Evolutionary conservation across 805 yeast genomes (phyloP).

Genomic region (Ogataea populi-albae): DNA sequence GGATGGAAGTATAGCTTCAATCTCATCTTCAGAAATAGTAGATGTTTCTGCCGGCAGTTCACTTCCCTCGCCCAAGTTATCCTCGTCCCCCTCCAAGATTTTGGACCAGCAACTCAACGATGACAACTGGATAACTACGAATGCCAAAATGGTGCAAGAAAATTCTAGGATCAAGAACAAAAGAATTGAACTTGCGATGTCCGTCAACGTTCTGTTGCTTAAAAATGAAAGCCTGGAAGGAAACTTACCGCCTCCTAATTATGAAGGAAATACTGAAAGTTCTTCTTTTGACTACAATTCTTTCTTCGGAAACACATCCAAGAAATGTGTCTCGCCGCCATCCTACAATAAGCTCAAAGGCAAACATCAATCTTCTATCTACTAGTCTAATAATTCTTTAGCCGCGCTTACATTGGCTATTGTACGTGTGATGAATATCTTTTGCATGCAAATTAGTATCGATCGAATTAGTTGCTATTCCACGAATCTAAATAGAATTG

Average conservation of each 20-base stretch:
- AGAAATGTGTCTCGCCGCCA: conserved; percentile 18
- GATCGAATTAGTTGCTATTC: conserved; percentile 27
- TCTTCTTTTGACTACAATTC: conserved; percentile 4
- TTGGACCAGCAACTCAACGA: conserved; percentile 11
- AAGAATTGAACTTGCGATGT: conserved; percentile 25
- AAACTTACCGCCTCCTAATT: conserved; percentile 21
- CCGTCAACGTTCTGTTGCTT: conserved; percentile 18
- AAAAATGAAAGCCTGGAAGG: conserved; percentile 22
- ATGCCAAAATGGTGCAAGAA: conserved; percentile 23
- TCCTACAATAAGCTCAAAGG: conserved; percentile 9
- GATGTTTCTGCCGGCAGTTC: conserved; percentile 2
- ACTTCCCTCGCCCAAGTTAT: not conserved
- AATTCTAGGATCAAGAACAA: conserved; percentile 1
- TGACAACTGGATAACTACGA: conserved; percentile 19
- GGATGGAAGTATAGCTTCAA: conserved; percentile 6
- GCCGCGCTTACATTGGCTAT: too few species aligned
- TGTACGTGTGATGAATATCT: too few species aligned
- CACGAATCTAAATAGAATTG: conserved; percentile 31
- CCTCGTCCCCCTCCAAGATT: conserved; percentile 1
- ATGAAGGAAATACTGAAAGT: conserved; percentile 7
- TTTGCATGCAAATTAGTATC: too few species aligned
- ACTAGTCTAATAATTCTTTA: too few species aligned
- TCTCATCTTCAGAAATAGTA: conserved; percentile 8
- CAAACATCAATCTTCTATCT: too few species aligned
- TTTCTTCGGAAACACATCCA: conserved; percentile 4